Evolutionary conservation across 1,284 basidiomycete species (phyloP).

Genomic region (Ganoderma meredithae): DNA sequence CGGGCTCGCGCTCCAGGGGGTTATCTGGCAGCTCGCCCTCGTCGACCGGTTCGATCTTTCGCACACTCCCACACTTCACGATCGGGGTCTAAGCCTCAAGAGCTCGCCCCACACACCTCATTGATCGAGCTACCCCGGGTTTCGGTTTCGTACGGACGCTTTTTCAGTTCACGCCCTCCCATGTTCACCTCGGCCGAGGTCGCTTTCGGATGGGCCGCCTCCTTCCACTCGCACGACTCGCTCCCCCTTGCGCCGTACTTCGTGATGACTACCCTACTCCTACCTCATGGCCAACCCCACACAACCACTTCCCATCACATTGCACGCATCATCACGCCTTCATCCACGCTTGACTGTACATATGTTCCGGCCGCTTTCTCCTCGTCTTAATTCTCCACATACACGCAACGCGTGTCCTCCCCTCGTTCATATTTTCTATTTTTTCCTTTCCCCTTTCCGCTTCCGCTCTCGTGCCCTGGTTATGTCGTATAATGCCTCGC

Average conservation of each 20-base stretch:
- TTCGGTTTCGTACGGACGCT: constrained; percentile 69
- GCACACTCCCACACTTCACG: constrained; percentile 21
- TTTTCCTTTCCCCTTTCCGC: constrained; percentile 14
- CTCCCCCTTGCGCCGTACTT: constrained; percentile 43
- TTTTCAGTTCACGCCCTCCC: constrained; percentile 60
- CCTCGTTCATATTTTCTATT: constrained; percentile 26
- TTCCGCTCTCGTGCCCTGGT: constrained; percentile 33
- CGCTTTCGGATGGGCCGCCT: constrained; percentile 36
- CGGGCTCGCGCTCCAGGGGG: constrained; percentile 14
- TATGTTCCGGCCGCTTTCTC: constrained; percentile 16
- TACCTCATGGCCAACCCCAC: constrained; percentile 18
- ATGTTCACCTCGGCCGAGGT: constrained; percentile 32
- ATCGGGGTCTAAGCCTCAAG: constrained; percentile 28
- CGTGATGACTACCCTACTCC: constrained; percentile 33
- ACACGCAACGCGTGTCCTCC: constrained; percentile 29
- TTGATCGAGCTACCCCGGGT: constrained; percentile 21
- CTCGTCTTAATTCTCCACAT: constrained; percentile 19
- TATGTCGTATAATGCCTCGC: constrained; percentile 40
- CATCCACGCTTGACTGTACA: constrained; percentile 32
- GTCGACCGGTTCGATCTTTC: constrained; percentile 30
- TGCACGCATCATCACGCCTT: constrained; percentile 31
- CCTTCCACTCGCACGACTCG: constrained; percentile 35
- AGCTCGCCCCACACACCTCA: constrained; percentile 24
- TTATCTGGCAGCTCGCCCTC: constrained; percentile 20
- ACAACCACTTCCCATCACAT: constrained; percentile 23